Conservation (phyloP, 2,329 filamentous ascomycete genomes). For the Lizonia empirigonia region DNA sequence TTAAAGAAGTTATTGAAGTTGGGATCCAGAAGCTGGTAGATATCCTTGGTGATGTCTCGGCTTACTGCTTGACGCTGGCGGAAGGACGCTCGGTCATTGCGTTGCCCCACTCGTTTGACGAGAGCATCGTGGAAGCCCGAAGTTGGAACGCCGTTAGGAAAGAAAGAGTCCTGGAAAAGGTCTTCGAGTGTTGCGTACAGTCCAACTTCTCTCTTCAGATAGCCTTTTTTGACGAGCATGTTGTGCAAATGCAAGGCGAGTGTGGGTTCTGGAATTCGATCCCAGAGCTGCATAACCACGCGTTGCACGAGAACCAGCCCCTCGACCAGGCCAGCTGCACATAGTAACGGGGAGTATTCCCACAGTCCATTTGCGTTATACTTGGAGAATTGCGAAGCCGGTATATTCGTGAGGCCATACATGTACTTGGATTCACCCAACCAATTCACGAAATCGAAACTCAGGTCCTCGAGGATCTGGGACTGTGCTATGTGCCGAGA, state of each 20-base stretch:
- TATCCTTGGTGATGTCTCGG: slow-evolving; percentile 10
- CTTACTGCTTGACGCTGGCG: slow-evolving; percentile 13
- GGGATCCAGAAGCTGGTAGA: slow-evolving; percentile 18
- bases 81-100: slow-evolving; percentile 1
- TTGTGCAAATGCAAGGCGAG: slow-evolving; percentile 56
- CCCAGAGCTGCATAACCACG: slow-evolving; percentile 48
- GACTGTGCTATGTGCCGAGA: slow-evolving; percentile 17
- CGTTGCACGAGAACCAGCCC: slow-evolving; percentile 51
- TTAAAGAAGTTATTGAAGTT: slow-evolving; percentile 19
- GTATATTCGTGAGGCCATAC: slow-evolving; percentile 44
- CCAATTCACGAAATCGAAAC: slow-evolving; percentile 46
- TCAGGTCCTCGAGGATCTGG: slow-evolving; percentile 30
- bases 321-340: slow-evolving; percentile 54
- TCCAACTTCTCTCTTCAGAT: slow-evolving; percentile 44
- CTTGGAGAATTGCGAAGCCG: slow-evolving; percentile 52
- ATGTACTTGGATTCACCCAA: slow-evolving; percentile 49
- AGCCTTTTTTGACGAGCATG: slow-evolving; percentile 53
- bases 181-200: slow-evolving; percentile 41
- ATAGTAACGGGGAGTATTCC: slow-evolving; percentile 58
- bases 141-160: slow-evolving; percentile 16
- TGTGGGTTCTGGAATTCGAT: slow-evolving; percentile 49
- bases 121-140: slow-evolving; percentile 9
- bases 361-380: slow-evolving; percentile 54
- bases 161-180: slow-evolving; percentile 19
- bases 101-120: slow-evolving; percentile 1